Evolutionary conservation across 306 rosid species (phyloP), one percentile per base, ranked within the genome.

Genomic region (Echinosophora koreensis): DNA sequence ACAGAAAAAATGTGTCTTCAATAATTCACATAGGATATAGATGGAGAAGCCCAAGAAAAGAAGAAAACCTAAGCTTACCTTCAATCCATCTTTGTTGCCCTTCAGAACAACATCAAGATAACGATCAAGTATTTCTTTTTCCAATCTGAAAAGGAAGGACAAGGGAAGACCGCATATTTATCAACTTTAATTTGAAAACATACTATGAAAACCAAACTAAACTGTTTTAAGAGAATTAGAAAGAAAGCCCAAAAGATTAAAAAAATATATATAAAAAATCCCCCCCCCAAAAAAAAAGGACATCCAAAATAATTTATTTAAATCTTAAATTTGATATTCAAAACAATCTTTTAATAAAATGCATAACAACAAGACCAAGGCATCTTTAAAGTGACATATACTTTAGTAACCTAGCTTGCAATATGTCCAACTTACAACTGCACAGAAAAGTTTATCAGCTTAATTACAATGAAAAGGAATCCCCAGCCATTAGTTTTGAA

Each of bases 71-170:
- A 50, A 80, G 59, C 34, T 72, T 83, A 96, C 99, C 99, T 92
- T 95, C 82, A 95, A 80, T 16, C 99, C 98, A 82, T 92, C 99
- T 82, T 73, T 88, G 90, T 95, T 92, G 27, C 99, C 98, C 89
- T 91, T 95, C 84, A 95, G 81, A 71, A 95, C 99, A 62, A 85
- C 92, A 7, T 95, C 98, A 17, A 95, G 94, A 82, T 95, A 95
- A 13, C 99, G 97, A 77, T 95, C 99, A 83, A 79, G 71, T 81
- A 95, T 92, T 82, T 95, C 99, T 76, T 89, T 95, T 86, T 95
- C 99, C 98, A 95, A 87, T 64, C 99, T 95, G 93, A 86, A 87
- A 47, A 64, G 27, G 74, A 12, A 66, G 41, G 28, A 49, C 22
- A 22, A 58, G 56, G 60, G 47, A 54, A 81, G 52, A 69, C 66